Base-by-base conservation (phyloP, 2,329 filamentous ascomycete genomes). In the Phialophora chinensis region DNA sequence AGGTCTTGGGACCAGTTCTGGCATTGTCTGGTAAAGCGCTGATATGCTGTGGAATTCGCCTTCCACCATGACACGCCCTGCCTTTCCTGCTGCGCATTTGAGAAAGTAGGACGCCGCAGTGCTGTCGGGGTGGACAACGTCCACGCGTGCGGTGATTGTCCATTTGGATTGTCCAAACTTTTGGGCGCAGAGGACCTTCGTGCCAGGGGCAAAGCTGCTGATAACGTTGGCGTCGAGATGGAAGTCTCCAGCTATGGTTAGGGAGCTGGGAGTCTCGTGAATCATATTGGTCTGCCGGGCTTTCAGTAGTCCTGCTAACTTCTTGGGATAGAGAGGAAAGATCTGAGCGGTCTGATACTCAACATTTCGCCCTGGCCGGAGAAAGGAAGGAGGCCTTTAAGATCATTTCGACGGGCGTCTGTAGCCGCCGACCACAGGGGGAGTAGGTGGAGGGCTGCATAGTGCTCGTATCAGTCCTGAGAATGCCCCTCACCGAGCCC, bases 31-130 rank as follows among this genome's bases (percentile, higher is more conserved):
- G 62, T 76, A 70, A 7, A 78, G 66, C 42, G 75, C 75, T 2
- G 71, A 69, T 72, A 76, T 74, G 57, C 74, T 72, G 23, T 72
- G 65, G 66, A 75, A 78, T 69, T 79, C 77, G 4, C 76, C 76
- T 63, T 76, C 69, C 17, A 75, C 66, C 65, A 74, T 65, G 29
- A 60, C 17, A 7, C 52, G 62, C 6, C 66, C 68, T 3, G 55
- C 56, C 10, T 67, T 60, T n/a, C 25, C 60, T 17, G 49, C 42
- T 5, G 66, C 64, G 38, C 53, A 61, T 50, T 69, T 69, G 8
- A 69, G 65, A 31, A 69, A 69, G 31, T 65, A 69, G 6, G 53
- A 31, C 23, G 31, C 29, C 6, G 25, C n/a, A 2, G n/a, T 55
- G 1, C 53, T 54, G 49, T 63, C 47, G 2, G 38, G 29, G 4